phyloP scores from a whole-genome alignment of 1,284 basidiomycete species.

The Cystobasidiaceae sp. region DNA sequence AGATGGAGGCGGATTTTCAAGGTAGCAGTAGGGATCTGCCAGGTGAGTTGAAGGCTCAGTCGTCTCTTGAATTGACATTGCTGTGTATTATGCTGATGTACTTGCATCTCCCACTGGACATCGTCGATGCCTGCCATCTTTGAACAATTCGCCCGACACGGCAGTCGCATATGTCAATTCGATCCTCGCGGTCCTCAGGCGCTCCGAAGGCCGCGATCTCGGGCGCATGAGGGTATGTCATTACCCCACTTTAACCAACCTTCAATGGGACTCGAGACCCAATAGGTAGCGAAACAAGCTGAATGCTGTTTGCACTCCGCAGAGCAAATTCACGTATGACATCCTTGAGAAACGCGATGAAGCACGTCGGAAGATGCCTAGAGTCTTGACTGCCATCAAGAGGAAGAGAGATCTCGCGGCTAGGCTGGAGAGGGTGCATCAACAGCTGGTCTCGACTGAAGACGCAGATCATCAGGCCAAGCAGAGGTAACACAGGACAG shows the following conservation, averaged over 20 bases:
- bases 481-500: too few species aligned
- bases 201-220: neutral
- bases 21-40: neutral
- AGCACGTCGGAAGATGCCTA: neutral
- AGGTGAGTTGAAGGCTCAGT: too few species aligned
- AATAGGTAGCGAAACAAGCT: neutral
- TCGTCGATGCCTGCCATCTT: too few species aligned
- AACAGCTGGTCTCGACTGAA: too few species aligned
- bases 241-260: neutral
- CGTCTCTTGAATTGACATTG: too few species aligned
- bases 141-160: too few species aligned
- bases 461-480: too few species aligned
- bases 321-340: neutral
- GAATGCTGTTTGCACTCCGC: neutral
- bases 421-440: neutral
- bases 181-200: neutral
- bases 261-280: neutral
- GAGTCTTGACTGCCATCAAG: neutral
- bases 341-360: neutral
- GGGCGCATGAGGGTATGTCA: neutral
- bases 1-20: neutral
- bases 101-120: too few species aligned
- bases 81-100: too few species aligned
- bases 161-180: neutral
- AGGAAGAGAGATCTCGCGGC: neutral